Base-by-base conservation (phyloP, 108 stramenopile genomes). In the Aurantiochytrium sp. region DNA sequence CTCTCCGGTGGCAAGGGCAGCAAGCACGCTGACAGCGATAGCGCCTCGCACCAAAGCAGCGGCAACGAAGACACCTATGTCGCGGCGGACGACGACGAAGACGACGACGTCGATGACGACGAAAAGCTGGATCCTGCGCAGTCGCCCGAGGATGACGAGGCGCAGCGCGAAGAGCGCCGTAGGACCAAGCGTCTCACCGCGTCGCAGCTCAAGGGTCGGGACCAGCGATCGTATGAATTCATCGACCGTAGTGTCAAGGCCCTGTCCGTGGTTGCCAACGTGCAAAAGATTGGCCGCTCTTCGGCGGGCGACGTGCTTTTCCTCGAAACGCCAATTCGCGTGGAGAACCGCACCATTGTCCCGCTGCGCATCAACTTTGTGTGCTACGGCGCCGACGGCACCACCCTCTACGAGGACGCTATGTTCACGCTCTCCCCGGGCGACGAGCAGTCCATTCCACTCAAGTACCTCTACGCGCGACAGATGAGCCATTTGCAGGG, bases 291-390 rank as follows among this genome's bases (percentile, higher is more conserved):
- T 41, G 69, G 69, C 5, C 69, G 69, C 22, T 81, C 69, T 12
- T 81, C 69, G 5, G 69, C 69, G 10, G 69, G 69, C n/a, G 69
- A 81, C 37, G 69, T 81, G 48, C 69, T 81, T 12, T 81, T 81
- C 37, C n/a, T 81, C 5, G 69, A 81, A 48, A 81, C 69, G 5
- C 69, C 69, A 19, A 81, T 81, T 27, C 37, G 69, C 1, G 45
- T 81, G 19, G 69, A 81, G 45, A 81, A 81, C 45, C 69, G 69
- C n/a, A 81, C 45, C 24, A 81, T 81, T 48, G 69, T 81, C 6
- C 69, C 42, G 19, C 37, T 81, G 5, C 42, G 45, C 22, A 22
- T 81, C 5, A 81, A 27, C 69, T 48, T 81, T 45, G 45, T 81
- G 6, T 81, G 69, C 2, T 10, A 81, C 12, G 24, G 45, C 37